These are phyloP conservation scores for Fusarium transvaalense DNA, from an alignment of 2,329 filamentous ascomycete species.

Conservation along the genomic window DNA sequence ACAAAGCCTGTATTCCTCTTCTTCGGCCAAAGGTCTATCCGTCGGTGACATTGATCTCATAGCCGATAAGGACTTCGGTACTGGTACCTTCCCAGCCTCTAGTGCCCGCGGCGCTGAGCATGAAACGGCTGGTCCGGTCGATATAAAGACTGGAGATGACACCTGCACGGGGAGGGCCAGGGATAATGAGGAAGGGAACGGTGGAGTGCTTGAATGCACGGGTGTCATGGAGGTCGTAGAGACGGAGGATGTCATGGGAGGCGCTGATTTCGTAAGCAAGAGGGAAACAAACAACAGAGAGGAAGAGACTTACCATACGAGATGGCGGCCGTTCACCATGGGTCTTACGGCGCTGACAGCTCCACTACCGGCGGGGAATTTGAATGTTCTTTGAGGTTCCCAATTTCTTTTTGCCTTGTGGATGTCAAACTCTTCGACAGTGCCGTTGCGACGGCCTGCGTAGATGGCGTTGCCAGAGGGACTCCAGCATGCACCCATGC, in stretches of 20 bases:
- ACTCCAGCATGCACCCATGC: slow-evolving; percentile 97
- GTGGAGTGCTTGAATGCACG: slow-evolving; percentile 77
- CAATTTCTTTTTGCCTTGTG: slow-evolving; percentile 78
- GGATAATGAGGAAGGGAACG: slow-evolving; percentile 96
- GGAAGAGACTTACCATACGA: slow-evolving; percentile 73
- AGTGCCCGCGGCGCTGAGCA: slow-evolving; percentile 92
- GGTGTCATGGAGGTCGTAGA: slow-evolving; percentile 86
- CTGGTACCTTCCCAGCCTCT: slow-evolving; percentile 92
- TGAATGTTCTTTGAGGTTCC: slow-evolving; percentile 81
- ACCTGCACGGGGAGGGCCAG: slow-evolving; percentile 84
- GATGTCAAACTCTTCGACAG: slow-evolving; percentile 93
- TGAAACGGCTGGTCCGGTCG: slow-evolving; percentile 88
- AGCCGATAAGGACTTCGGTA: slow-evolving; percentile 93
- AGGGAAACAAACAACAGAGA: neutral
- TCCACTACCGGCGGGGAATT: slow-evolving; percentile 89
- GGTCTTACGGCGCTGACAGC: slow-evolving; percentile 87
- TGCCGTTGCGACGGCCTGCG: slow-evolving; percentile 88
- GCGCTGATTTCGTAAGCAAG: slow-evolving; percentile 67
- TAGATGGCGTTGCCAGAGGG: slow-evolving; percentile 97
- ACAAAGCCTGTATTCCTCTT: neutral
- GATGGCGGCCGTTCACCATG: slow-evolving; percentile 93
- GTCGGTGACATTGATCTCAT: slow-evolving; percentile 75
- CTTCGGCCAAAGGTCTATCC: slow-evolving; percentile 13
- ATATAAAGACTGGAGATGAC: slow-evolving; percentile 89
- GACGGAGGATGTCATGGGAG: slow-evolving; percentile 89